Percentiles rank a stretch among this genome's conserved stretches.
These are phyloP conservation scores for Ogataea angusta DNA, from an alignment of 805 yeast genomes.

Conservation along the genomic window DNA sequence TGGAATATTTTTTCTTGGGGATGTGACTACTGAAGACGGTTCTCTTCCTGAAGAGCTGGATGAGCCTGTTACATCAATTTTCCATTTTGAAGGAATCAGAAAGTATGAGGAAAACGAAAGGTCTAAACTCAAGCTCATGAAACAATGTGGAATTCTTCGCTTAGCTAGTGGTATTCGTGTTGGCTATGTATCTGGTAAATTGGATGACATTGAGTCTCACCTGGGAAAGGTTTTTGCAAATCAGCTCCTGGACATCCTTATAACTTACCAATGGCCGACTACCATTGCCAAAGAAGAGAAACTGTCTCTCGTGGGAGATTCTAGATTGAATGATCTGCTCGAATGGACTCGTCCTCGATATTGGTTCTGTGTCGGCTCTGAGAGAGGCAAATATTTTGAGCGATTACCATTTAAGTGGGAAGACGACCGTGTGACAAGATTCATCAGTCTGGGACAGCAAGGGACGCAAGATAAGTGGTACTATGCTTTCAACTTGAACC, in stretches of 20 bases:
- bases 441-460: conserved; percentile 60
- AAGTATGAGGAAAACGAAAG: conserved; percentile 6
- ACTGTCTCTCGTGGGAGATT: conserved; percentile 43
- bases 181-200: conserved; percentile 41
- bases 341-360: conserved; percentile 54
- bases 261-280: conserved; percentile 61
- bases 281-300: conserved; percentile 44
- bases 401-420: conserved; percentile 58
- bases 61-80: conserved; percentile 23
- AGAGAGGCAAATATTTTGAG: conserved; percentile 49
- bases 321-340: conserved; percentile 45
- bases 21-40: conserved; percentile 26
- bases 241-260: conserved; percentile 47
- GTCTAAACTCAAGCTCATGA: conserved; percentile 32
- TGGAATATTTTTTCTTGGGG: conserved; percentile 51
- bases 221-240: conserved; percentile 19
- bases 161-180: conserved; percentile 44
- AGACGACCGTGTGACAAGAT: conserved; percentile 47
- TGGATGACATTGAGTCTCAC: conserved; percentile 27
- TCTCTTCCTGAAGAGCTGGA: conserved; percentile 7
- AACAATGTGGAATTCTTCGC: conserved; percentile 37
- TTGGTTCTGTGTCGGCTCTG: conserved; percentile 58
- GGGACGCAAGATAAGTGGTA: conserved; percentile 63
- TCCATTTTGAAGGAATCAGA: conserved; percentile 25
- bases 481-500: conserved; percentile 60